These are phyloP conservation scores for Eucalyptus sp. DNA, from an alignment of 345 rosid genomes.

Conservation along the genomic window DNA sequence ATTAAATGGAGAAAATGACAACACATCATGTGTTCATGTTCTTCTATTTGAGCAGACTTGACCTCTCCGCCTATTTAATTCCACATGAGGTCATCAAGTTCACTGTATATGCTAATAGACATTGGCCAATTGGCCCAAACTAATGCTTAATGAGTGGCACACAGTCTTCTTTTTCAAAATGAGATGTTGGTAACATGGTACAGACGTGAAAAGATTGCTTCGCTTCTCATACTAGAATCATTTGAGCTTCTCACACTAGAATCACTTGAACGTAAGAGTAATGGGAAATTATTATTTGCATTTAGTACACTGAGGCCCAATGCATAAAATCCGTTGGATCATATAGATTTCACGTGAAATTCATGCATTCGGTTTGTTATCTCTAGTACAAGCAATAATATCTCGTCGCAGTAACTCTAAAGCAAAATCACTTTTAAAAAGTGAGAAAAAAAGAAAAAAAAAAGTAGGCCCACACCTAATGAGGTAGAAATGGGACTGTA, in stretches of 20 bases:
- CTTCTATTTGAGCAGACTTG: not conserved
- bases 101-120: not conserved
- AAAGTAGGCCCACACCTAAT: not conserved
- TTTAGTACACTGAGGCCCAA: not conserved
- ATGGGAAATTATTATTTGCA: not conserved
- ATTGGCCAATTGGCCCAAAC: not conserved
- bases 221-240: not conserved
- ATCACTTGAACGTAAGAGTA: not conserved
- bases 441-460: not conserved
- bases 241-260: not conserved
- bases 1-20: conserved; percentile 16
- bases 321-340: not conserved
- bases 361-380: not conserved
- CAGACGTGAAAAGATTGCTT: not conserved
- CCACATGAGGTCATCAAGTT: not conserved
- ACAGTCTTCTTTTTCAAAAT: not conserved
- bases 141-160: not conserved
- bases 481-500: not conserved
- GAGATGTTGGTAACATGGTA: not conserved
- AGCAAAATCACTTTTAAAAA: not conserved
- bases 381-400: not conserved
- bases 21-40: conserved; percentile 11
- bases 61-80: not conserved
- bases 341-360: not conserved
- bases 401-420: not conserved